phyloP scores from a whole-genome alignment of 2,329 filamentous ascomycete species.

The Dactylellina haptotyla region DNA sequence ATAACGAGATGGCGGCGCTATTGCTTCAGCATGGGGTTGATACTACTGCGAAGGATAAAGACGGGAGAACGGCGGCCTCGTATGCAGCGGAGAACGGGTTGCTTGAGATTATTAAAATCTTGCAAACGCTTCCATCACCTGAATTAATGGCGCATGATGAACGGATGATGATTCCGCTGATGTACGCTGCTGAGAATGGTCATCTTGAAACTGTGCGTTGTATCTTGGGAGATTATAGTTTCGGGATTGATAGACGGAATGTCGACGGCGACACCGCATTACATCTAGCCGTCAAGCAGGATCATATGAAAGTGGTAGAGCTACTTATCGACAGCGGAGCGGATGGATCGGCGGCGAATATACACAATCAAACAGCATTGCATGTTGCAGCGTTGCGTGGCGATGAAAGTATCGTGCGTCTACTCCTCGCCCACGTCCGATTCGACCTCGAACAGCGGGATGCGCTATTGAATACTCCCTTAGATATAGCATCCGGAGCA shows the following conservation, averaged over 20 bases:
- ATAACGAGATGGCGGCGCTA: conserved; percentile 25
- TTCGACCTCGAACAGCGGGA: conserved; percentile 27
- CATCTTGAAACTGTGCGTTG: conserved; percentile 16
- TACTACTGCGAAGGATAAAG: conserved; percentile 13
- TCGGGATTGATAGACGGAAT: conserved; percentile 14
- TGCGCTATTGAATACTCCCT: neutral
- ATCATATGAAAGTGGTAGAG: conserved; percentile 11
- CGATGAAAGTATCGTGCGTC: neutral
- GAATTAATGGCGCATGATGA: conserved; percentile 4
- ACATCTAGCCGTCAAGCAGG: conserved; percentile 3
- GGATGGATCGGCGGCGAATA: conserved; percentile 2
- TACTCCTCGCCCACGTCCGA: conserved; percentile 14
- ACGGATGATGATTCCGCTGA: conserved; percentile 19
- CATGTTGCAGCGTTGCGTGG: conserved; percentile 35
- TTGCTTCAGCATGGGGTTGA: conserved; percentile 17
- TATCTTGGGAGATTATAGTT: conserved; percentile 3
- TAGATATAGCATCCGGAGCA: conserved; percentile 22
- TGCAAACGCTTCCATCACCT: neutral
- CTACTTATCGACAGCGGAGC: conserved; percentile 23
- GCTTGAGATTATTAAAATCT: neutral
- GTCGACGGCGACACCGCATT: conserved; percentile 18
- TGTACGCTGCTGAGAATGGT: conserved; percentile 21
- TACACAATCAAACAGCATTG: neutral
- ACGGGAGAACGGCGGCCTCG: conserved; percentile 21
- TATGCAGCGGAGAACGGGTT: conserved; percentile 28